These are phyloP conservation scores for Paecilomyces formosus DNA, from an alignment of 2,329 filamentous ascomycete genomes.

Conservation along the genomic window DNA sequence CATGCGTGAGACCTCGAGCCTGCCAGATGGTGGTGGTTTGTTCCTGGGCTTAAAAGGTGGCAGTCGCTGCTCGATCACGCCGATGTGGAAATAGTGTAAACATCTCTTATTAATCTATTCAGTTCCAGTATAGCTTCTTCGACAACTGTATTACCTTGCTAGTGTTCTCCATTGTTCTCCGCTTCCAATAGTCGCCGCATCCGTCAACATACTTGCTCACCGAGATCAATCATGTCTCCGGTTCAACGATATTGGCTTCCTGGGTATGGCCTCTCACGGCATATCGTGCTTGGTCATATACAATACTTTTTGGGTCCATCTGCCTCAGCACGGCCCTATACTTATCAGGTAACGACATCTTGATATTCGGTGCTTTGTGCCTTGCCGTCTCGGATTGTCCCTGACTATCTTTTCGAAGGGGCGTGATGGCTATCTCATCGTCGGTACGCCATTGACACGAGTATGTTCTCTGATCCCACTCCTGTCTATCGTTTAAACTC, in stretches of 20 bases:
- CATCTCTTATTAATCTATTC: neutral
- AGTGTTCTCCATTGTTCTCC: neutral
- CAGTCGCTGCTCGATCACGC: neutral
- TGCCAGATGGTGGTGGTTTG: neutral
- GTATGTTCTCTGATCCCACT: conserved; percentile 17
- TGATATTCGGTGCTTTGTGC: neutral
- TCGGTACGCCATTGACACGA: conserved; percentile 39
- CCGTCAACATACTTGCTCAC: conserved; percentile 1
- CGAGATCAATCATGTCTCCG: conserved; percentile 23
- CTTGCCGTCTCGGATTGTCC: conserved; percentile 2
- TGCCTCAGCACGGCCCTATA: conserved; percentile 40
- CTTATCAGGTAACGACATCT: conserved; percentile 34
- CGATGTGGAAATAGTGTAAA: neutral
- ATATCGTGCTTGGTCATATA: conserved; percentile 42
- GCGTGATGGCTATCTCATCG: conserved; percentile 43
- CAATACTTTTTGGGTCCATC: conserved; percentile 43
- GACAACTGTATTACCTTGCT: neutral
- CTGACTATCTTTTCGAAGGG: conserved; percentile 29
- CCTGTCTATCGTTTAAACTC: neutral
- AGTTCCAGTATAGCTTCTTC: neutral
- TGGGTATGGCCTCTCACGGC: conserved; percentile 41
- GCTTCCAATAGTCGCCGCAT: conserved; percentile 1
- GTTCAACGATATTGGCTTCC: conserved; percentile 42
- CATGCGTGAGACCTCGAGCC: neutral
- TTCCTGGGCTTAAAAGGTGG: neutral